phyloP scores from a whole-genome alignment of 2,329 filamentous ascomycete species.

The Colletotrichum paranaense region DNA sequence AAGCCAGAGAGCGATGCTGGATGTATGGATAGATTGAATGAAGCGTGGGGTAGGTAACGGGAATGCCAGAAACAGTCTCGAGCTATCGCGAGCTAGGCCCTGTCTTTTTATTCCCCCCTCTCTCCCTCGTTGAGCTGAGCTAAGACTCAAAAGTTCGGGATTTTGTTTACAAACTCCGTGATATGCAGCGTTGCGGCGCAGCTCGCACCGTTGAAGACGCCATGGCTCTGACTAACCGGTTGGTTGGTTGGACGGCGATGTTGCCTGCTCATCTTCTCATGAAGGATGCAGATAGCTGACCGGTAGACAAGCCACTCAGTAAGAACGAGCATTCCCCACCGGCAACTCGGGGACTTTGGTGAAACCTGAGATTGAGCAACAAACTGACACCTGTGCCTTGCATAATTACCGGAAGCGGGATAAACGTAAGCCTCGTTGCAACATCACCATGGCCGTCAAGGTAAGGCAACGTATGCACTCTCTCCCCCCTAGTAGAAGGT shows the following conservation, averaged over 20 bases:
- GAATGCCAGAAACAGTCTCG: neutral
- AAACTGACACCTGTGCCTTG: constrained; percentile 14
- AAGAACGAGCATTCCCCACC: neutral
- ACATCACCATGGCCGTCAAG: neutral
- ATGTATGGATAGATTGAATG: neutral
- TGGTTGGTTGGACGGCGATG: neutral
- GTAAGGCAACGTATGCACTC: neutral
- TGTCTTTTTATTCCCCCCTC: constrained; percentile 16
- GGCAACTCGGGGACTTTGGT: neutral
- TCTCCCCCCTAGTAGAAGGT: neutral
- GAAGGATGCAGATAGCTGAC: neutral
- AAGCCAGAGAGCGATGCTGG: neutral
- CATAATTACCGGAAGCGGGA: constrained; percentile 14
- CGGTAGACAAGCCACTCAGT: neutral
- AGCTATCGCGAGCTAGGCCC: constrained; percentile 1
- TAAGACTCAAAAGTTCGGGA: neutral
- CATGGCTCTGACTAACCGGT: neutral
- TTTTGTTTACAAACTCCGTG: neutral
- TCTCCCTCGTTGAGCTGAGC: neutral
- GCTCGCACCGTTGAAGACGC: neutral
- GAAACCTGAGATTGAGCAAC: constrained; percentile 4
- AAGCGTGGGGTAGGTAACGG: neutral
- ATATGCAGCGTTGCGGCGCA: neutral
- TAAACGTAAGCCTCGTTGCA: neutral
- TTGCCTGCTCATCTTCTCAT: neutral